Conservation (phyloP, 129 eudicot species). For the Glebionis coronaria region DNA sequence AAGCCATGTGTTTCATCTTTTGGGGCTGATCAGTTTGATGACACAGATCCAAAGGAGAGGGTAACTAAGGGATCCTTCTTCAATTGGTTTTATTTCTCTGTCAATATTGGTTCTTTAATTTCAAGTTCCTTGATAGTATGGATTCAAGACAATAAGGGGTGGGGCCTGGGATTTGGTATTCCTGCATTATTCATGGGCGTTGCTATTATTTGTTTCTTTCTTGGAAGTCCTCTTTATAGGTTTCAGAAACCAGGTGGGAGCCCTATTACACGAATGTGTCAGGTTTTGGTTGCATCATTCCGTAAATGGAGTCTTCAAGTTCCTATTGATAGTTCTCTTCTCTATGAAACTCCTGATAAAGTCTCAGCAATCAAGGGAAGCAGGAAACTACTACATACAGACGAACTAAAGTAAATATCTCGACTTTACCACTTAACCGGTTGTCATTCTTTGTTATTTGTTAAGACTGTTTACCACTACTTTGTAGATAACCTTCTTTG, state of each 20-base stretch:
- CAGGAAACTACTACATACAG: slow-evolving; percentile 71
- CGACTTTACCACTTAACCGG: neutral
- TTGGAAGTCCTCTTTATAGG: slow-evolving; percentile 75
- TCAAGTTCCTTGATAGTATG: slow-evolving; percentile 73
- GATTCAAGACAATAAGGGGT: slow-evolving; percentile 77
- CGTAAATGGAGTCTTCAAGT: slow-evolving; percentile 49
- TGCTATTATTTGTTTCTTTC: slow-evolving; percentile 69
- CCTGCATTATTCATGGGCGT: slow-evolving; percentile 77
- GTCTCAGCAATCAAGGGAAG: slow-evolving; percentile 69
- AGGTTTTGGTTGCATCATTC: slow-evolving; percentile 71
- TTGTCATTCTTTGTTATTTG: neutral
- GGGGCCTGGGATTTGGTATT: slow-evolving; percentile 93
- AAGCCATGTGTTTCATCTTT: slow-evolving; percentile 92
- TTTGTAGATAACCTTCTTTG: too few species aligned
- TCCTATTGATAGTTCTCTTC: slow-evolving; percentile 53
- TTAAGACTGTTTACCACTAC: too few species aligned
- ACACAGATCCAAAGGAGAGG: slow-evolving; percentile 69
- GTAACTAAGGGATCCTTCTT: slow-evolving; percentile 78
- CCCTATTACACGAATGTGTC: slow-evolving; percentile 83
- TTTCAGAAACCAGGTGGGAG: slow-evolving; percentile 93
- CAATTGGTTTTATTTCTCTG: slow-evolving; percentile 84
- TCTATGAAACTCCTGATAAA: slow-evolving; percentile 72
- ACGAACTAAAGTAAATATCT: slow-evolving; percentile 59
- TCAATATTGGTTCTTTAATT: slow-evolving; percentile 69
- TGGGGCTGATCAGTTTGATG: slow-evolving; percentile 98